Evolutionary conservation across 805 yeast species (phyloP), one percentile per base, ranked within the genome.

Genomic region (Saccharomycopsis guyanensis): DNA sequence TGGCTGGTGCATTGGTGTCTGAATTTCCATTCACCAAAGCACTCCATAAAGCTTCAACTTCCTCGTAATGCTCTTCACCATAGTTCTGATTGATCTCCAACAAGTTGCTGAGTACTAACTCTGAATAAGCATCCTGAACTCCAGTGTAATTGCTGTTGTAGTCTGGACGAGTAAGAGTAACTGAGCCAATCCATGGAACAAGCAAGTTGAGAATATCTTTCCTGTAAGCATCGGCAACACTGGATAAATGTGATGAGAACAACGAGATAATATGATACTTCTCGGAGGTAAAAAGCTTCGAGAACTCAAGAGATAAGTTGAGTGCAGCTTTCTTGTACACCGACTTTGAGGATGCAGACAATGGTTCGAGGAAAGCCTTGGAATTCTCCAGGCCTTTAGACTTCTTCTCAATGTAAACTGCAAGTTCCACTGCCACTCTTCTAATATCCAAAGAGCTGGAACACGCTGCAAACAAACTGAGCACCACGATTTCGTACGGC

Each of bases 11-110:
- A 56, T 91, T 88, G n/a, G 67, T 71, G 25, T 75, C 72, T 24
- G 76, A 72, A n/a, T 75, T 72, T 3, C 83, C 86, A 42, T 75
- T 77, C 1, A 94, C 96, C n/a, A 93, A 67, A 0, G 97, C 91
- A 3, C 86, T 87, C 99, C 99, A 93, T 19, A 93, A 63, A 0
- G 95, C 95, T 60, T 89, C 97, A 8, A 93, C 86, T 56, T 88
- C 97, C 56, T 82, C 83, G 38, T 86, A 86, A 54, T 86, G 78
- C 12, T 71, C 69, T 40, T 82, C 80, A 43, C 89, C 78, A 55
- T 82, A 85, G 49, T 78, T 78, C 32, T 87, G 78, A 0, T 97
- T 87, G 34, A 93, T 82, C 55, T 86, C 97, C 60, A 89, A 78
- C 45, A 91, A 64, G 53, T 89, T 88, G 51, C 75, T 76, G 54